These are phyloP conservation scores for Haplosporangium gracile DNA, from an alignment of 192 early-diverging fungal species.

Conservation along the genomic window DNA sequence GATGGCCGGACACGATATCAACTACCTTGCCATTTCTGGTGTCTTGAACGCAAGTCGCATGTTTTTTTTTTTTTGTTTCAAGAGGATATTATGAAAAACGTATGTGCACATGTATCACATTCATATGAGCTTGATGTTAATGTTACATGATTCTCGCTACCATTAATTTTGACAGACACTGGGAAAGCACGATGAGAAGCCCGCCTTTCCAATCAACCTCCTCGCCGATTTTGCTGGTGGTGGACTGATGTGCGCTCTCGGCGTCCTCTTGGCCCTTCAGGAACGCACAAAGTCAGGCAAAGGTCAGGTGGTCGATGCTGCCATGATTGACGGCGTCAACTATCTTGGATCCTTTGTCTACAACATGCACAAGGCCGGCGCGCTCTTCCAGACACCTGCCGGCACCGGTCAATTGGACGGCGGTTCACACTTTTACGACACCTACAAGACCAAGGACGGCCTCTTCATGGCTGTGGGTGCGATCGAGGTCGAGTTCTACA, in stretches of 20 bases:
- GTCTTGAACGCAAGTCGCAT: conserved; percentile 61
- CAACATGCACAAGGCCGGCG: conserved; percentile 68
- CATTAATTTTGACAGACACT: conserved; percentile 52
- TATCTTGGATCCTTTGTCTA: conserved; percentile 74
- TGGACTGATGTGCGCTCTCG: conserved; percentile 72
- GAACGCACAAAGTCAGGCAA: conserved; percentile 70
- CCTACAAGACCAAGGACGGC: conserved; percentile 76
- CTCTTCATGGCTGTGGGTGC: conserved; percentile 76
- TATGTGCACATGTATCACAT: not conserved
- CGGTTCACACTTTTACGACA: conserved; percentile 77
- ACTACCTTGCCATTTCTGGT: conserved; percentile 77
- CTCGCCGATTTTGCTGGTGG: conserved; percentile 79
- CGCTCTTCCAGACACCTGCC: conserved; percentile 63
- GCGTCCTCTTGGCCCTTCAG: conserved; percentile 72
- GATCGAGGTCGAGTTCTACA: conserved; percentile 76
- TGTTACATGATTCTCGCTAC: not conserved
- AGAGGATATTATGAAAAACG: not conserved
- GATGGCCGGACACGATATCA: conserved; percentile 76
- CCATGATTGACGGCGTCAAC: conserved; percentile 66
- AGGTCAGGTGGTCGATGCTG: conserved; percentile 74
- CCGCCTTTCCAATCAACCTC: conserved; percentile 61
- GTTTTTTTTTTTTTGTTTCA: not conserved
- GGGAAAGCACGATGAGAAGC: conserved; percentile 59
- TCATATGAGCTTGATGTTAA: not conserved
- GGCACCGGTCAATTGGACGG: conserved; percentile 74